These are phyloP conservation scores for Leucosporidium yakuticum DNA, from an alignment of 768 basidiomycete genomes.

Conservation along the genomic window DNA sequence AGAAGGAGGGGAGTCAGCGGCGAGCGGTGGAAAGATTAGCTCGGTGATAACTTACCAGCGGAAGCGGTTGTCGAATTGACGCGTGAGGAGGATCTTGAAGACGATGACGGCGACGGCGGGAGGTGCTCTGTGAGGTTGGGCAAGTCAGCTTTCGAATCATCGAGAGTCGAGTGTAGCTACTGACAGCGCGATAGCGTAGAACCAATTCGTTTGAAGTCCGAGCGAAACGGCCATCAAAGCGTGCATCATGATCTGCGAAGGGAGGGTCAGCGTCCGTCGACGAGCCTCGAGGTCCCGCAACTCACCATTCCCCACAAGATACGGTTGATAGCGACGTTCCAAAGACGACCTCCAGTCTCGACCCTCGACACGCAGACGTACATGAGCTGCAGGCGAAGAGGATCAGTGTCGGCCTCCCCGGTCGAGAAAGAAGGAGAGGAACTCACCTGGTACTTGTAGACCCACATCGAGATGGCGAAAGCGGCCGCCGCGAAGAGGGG, in stretches of 20 bases:
- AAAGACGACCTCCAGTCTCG: slow-evolving; percentile 70
- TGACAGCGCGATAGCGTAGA: slow-evolving; percentile 32
- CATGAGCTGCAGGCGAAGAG: slow-evolving; percentile 62
- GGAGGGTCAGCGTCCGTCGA: neutral
- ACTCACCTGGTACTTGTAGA: slow-evolving; percentile 90
- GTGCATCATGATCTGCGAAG: slow-evolving; percentile 22
- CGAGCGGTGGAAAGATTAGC: neutral
- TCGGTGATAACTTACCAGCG: slow-evolving; percentile 8
- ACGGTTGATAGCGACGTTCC: slow-evolving; percentile 56
- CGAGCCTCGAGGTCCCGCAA: neutral
- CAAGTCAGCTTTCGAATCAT: neutral
- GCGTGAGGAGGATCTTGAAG: slow-evolving; percentile 81
- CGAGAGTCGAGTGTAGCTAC: neutral
- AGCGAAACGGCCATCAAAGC: slow-evolving; percentile 26
- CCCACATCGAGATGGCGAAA: slow-evolving; percentile 50
- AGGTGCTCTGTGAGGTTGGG: slow-evolving; percentile 59
- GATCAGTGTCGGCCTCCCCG: slow-evolving; percentile 1
- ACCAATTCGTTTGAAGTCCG: slow-evolving; percentile 19
- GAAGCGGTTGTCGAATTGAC: slow-evolving; percentile 48
- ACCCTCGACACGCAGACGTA: slow-evolving; percentile 83
- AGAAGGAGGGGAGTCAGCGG: slow-evolving; percentile 52
- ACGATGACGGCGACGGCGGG: slow-evolving; percentile 68
- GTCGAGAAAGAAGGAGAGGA: slow-evolving; percentile 7
- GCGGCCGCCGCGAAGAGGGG: slow-evolving; percentile 75
- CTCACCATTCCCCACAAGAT: slow-evolving; percentile 62